Evolutionary conservation across 192 early-diverging fungal genomes (phyloP).

Genomic region (Coemansia umbellata): DNA sequence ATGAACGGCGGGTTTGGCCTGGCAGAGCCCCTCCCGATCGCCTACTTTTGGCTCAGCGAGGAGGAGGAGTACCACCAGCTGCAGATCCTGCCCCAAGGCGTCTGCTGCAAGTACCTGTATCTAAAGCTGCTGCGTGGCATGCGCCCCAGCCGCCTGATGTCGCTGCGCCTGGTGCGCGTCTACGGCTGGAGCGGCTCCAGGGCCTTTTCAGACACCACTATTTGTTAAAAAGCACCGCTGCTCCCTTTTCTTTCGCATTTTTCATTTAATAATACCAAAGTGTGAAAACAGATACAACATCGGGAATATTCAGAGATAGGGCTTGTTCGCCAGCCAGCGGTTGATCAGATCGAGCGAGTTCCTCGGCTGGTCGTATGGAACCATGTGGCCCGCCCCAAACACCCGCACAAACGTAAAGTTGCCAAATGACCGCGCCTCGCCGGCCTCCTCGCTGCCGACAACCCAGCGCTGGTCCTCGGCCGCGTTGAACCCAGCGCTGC

Average conservation of each 20-base stretch:
- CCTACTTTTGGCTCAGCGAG: conserved; percentile 45
- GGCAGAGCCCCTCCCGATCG: conserved; percentile 40
- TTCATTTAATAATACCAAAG: too few species aligned
- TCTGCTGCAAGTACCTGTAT: conserved; percentile 42
- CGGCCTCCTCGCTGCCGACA: conserved; percentile 51
- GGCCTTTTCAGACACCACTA: conserved; percentile 25
- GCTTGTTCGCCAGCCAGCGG: conserved; percentile 56
- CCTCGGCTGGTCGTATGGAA: conserved; percentile 83
- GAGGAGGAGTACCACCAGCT: conserved; percentile 44
- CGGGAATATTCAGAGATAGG: not conserved
- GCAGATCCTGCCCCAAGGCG: conserved; percentile 34
- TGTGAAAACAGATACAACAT: too few species aligned
- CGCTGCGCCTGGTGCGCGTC: conserved; percentile 23
- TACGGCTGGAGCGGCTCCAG: conserved; percentile 39
- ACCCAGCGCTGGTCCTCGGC: conserved; percentile 72
- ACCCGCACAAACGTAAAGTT: conserved; percentile 78
- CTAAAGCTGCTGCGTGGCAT: conserved; percentile 40
- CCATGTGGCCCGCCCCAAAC: conserved; percentile 83
- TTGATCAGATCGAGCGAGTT: conserved; percentile 77
- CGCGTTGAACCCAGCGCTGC: conserved; percentile 62
- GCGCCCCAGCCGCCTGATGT: conserved; percentile 8
- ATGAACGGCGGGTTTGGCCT: not conserved
- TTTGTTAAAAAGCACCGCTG: conserved; percentile 30
- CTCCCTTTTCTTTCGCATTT: too few species aligned
- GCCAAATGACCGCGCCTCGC: conserved; percentile 61